Evolutionary conservation across 2,329 filamentous ascomycete genomes (phyloP).

Genomic region (Alternaria solani): DNA sequence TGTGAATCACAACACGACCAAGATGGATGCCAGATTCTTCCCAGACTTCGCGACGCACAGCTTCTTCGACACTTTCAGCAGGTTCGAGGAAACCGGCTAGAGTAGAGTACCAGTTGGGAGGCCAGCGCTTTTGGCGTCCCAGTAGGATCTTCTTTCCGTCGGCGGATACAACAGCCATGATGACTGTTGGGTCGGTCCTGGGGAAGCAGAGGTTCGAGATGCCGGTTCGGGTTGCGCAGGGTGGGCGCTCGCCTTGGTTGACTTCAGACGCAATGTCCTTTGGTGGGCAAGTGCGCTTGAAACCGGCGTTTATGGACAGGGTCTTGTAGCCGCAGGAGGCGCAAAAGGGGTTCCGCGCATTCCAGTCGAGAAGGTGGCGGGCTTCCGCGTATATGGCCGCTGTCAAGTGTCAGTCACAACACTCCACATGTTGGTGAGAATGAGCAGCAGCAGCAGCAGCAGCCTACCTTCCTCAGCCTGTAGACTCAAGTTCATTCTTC

Average conservation of each 20-base stretch:
- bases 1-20: constrained; percentile 60
- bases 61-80: constrained; percentile 61
- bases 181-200: constrained; percentile 91
- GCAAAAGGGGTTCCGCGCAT: constrained; percentile 89
- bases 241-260: constrained; percentile 61
- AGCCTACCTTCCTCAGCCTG: constrained; percentile 67
- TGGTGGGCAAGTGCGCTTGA: constrained; percentile 80
- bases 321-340: constrained; percentile 86
- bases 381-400: constrained; percentile 92
- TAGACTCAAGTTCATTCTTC: constrained; percentile 69
- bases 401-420: constrained; percentile 47
- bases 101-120: constrained; percentile 84
- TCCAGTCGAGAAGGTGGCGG: constrained; percentile 91
- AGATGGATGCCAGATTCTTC: constrained; percentile 59
- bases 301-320: constrained; percentile 78
- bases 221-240: constrained; percentile 82
- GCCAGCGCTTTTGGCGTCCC: constrained; percentile 85
- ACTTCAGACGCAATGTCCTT: constrained; percentile 66
- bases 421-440: background rate
- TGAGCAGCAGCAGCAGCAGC: background rate
- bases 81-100: constrained; percentile 68
- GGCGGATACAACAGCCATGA: constrained; percentile 87
- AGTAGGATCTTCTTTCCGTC: constrained; percentile 82
- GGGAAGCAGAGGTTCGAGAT: constrained; percentile 93
- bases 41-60: constrained; percentile 61